These are phyloP conservation scores for Verticillium zaregamsianum DNA, from an alignment of 2,329 filamentous ascomycete genomes.

Conservation along the genomic window DNA sequence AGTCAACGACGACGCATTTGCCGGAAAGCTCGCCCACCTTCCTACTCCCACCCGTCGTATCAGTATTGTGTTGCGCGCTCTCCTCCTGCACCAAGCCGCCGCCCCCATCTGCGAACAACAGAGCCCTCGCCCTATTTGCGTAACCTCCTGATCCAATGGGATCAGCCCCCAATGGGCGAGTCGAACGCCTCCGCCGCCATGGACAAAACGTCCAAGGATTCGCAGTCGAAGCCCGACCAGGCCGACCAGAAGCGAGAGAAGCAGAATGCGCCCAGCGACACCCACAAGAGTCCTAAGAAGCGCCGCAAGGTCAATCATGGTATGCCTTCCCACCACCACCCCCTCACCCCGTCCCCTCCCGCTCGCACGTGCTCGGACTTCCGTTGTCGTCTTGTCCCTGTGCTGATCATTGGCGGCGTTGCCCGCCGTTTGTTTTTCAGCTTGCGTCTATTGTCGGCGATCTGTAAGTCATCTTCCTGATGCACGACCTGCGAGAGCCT, in stretches of 20 bases:
- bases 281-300: conserved; percentile 67
- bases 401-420: conserved; percentile 34
- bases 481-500: not conserved
- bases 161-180: conserved; percentile 30
- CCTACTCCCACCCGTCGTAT: not conserved
- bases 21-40: not conserved
- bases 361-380: not conserved
- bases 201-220: conserved; percentile 28
- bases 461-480: conserved; percentile 62
- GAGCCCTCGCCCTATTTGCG: conserved; percentile 32
- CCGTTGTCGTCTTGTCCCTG: conserved; percentile 19
- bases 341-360: not conserved
- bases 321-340: conserved; percentile 41
- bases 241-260: conserved; percentile 17
- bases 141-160: conserved; percentile 41
- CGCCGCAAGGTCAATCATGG: conserved; percentile 87
- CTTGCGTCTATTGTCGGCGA: conserved; percentile 84
- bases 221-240: conserved; percentile 32
- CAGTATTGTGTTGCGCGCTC: not conserved
- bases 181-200: conserved; percentile 26
- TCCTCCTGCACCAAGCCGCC: conserved; percentile 36
- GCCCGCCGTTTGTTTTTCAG: conserved; percentile 43
- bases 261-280: conserved; percentile 22
- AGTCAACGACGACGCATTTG: not conserved
- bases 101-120: conserved; percentile 24